Base-by-base conservation (phyloP, 1,284 basidiomycete genomes). In the Cryptococcus floricola region DNA sequence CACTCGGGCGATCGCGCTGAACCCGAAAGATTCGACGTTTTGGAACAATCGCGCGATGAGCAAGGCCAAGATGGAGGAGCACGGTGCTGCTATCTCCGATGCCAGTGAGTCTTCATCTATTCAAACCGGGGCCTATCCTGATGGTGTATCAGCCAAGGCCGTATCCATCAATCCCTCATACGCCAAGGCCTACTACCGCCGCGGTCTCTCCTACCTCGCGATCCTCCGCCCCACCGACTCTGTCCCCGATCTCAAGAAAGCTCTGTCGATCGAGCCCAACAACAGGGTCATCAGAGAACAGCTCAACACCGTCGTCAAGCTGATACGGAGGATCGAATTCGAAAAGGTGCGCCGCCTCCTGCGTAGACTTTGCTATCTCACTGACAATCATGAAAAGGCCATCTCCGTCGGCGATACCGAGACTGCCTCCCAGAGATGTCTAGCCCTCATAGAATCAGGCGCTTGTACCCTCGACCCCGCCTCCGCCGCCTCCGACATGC, bases 161-260 rank as follows among this genome's bases (percentile, higher is more conserved):
- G 89, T 98, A 58, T 81, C 87, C 62, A 79, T 98, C 61, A 91
- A 98, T 77, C 84, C 89, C 1, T 87, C 85, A 66, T 97, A 96
- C 73, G 87, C 87, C 56, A 98, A 98, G 75, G 74, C 74, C 3
- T 74, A 71, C 65, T 78, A 73, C 70, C 89, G 93, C 60, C 88
- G 96, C 50, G 95, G 91, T 49, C 87, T 88, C 65, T 96, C 93
- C 62, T 85, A 95, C 68, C 82, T 99, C 57, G 89, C 95, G 70
- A 89, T 92, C 52, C 78, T 97, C 57, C 87, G 88, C 69, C 88
- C 88, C 45, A 89, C 89, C 63, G 78, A 85, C 48, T 92, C 94
- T 4, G 83, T 96, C 16, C 78, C 83, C 19, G 93, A 97, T 77
- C 88, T 96, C 76, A 90, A 87, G 77, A 89, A 86, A 75, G 86